Evolutionary conservation across 345 rosid genomes (phyloP).

Genomic region (Physaria fendleri): DNA sequence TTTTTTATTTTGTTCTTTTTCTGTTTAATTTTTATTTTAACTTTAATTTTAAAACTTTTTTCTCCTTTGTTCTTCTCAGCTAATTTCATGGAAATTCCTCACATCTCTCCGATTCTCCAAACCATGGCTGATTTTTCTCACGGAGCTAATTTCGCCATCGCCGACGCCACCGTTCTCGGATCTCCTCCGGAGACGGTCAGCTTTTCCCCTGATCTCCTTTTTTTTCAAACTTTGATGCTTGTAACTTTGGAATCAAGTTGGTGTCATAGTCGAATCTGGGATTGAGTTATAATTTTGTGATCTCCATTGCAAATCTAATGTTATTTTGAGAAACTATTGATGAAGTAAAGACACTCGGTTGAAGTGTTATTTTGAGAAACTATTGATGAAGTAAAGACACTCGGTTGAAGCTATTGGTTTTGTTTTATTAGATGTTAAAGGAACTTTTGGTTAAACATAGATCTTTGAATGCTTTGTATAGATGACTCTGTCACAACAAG

Average conservation of each 20-base stretch:
- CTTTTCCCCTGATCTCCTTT: not conserved
- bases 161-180: constrained; percentile 30
- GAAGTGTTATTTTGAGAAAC: too few relatives aligned
- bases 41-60: too few relatives aligned
- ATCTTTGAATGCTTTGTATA: not conserved
- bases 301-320: not conserved
- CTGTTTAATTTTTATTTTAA: too few relatives aligned
- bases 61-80: not conserved
- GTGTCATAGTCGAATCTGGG: not conserved
- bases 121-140: constrained; percentile 23
- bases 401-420: not conserved
- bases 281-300: not conserved
- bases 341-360: too few relatives aligned
- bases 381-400: too few relatives aligned
- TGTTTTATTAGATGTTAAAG: too few relatives aligned
- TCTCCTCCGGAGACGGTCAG: constrained; percentile 29
- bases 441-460: not conserved
- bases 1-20: not conserved
- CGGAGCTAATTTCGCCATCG: constrained; percentile 33
- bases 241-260: not conserved
- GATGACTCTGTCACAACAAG: constrained; percentile 31
- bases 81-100: constrained; percentile 26
- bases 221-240: not conserved
- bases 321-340: not conserved
- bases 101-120: constrained; percentile 18